Percentiles rank a stretch among this genome's conserved stretches.
Conservation (phyloP, 2,329 filamentous ascomycete genomes). For the Pseudogymnoascus sp. region DNA sequence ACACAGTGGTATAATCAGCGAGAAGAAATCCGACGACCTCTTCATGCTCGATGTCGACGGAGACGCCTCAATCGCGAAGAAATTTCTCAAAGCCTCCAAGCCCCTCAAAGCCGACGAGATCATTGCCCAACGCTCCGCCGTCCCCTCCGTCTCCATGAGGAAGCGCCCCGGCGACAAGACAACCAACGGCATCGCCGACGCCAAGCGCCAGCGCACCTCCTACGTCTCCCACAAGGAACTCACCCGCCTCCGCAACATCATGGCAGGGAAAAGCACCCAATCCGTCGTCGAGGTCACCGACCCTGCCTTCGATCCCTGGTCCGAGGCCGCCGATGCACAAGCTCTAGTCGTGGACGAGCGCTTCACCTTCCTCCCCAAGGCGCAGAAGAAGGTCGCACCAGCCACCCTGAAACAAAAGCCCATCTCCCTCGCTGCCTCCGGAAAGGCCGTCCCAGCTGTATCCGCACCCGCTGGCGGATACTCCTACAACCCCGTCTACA, state of each 20-base stretch:
- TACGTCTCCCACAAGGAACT: constrained; percentile 85
- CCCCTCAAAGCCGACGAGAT: constrained; percentile 87
- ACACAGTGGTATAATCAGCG: constrained; percentile 71
- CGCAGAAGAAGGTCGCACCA: constrained; percentile 63
- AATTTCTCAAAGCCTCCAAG: constrained; percentile 65
- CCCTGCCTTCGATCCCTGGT: constrained; percentile 77
- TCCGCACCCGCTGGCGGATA: constrained; percentile 72
- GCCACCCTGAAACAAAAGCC: constrained; percentile 69
- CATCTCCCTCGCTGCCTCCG: constrained; percentile 74
- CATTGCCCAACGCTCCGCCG: constrained; percentile 72
- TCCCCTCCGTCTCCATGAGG: constrained; percentile 70
- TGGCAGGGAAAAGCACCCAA: constrained; percentile 54
- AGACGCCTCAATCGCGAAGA: constrained; percentile 58
- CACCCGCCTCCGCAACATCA: constrained; percentile 68
- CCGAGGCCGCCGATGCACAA: constrained; percentile 41
- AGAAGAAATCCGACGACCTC: constrained; percentile 75
- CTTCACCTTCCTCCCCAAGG: constrained; percentile 62
- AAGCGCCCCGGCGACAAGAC: constrained; percentile 66
- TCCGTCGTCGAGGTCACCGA: constrained; percentile 47
- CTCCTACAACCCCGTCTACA: constrained; percentile 87
- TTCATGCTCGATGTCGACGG: constrained; percentile 77
- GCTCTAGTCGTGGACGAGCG: constrained; percentile 42
- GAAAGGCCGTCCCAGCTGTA: constrained; percentile 73
- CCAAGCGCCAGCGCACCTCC: constrained; percentile 70
- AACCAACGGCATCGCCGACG: constrained; percentile 63